Conservation (phyloP, 2,329 filamentous ascomycete genomes). For the Sphaerostilbella broomeana region DNA sequence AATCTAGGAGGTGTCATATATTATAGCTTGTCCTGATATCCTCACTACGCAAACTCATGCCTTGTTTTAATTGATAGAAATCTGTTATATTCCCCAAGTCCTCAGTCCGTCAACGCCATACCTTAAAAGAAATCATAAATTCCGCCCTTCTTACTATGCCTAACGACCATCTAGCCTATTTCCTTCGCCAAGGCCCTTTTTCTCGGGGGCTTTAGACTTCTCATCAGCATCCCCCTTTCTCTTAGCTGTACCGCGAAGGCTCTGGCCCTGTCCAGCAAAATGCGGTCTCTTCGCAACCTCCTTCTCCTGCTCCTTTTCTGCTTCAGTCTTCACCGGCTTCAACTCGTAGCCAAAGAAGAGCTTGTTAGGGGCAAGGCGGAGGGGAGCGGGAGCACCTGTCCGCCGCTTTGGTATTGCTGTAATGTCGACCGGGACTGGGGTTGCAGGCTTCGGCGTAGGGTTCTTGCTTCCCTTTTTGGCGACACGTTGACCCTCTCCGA, state of each 20-base stretch:
- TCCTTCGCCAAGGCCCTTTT: constrained; percentile 39
- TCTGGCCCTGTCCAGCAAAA: constrained; percentile 82
- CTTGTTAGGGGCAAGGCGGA: constrained; percentile 80
- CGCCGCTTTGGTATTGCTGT: constrained; percentile 33
- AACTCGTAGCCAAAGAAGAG: constrained; percentile 95
- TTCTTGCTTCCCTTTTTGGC: constrained; percentile 74
- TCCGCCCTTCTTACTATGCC: constrained; percentile 19
- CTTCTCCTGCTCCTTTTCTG: constrained; percentile 60
- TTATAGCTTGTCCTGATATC: no score
- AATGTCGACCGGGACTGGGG: constrained; percentile 49
- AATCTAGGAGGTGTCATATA: no score
- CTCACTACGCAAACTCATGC: no score
- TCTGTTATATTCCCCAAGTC: not conserved
- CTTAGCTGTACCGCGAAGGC: constrained; percentile 62
- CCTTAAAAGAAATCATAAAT: not conserved
- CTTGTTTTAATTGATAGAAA: no score
- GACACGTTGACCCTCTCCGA: constrained; percentile 74
- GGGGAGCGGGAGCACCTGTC: constrained; percentile 75
- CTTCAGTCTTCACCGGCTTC: constrained; percentile 76
- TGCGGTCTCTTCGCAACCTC: constrained; percentile 60
- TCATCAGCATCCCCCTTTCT: constrained; percentile 55
- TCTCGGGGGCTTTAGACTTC: constrained; percentile 41
- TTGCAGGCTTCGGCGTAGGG: constrained; percentile 57
- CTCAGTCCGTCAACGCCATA: constrained; percentile 7
- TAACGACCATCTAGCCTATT: constrained; percentile 38